A percentile compares a stretch with the other conserved stretches of the same genome.
Evolutionary conservation across 106 monocot genomes (phyloP).

Genomic region (Ottelia alismoides): DNA sequence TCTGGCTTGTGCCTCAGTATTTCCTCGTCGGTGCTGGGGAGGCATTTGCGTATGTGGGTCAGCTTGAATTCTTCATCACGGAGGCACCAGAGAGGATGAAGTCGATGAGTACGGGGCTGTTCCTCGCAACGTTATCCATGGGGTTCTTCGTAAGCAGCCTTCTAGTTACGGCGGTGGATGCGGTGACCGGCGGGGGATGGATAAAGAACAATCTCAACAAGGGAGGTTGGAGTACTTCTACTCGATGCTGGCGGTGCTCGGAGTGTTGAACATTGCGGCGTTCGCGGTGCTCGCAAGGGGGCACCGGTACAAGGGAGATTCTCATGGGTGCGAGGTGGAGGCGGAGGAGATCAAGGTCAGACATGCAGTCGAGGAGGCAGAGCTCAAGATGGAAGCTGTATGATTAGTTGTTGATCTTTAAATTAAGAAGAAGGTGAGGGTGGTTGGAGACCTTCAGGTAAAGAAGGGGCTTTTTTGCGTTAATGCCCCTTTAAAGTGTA

Average conservation of each 20-base stretch:
- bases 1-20: slow-evolving; percentile 49
- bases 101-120: slow-evolving; percentile 18
- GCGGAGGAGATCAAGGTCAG: too few species aligned
- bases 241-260: slow-evolving; percentile 26
- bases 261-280: slow-evolving; percentile 17
- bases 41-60: slow-evolving; percentile 37
- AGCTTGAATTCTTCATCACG: slow-evolving; percentile 49
- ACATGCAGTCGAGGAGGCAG: too few species aligned
- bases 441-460: too few species aligned
- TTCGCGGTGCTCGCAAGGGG: too few species aligned
- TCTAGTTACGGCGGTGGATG: slow-evolving; percentile 5
- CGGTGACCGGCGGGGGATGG: slow-evolving; percentile 25
- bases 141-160: slow-evolving; percentile 15
- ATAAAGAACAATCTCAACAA: slow-evolving; percentile 22
- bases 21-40: slow-evolving; percentile 30
- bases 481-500: too few species aligned
- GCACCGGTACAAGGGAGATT: too few species aligned
- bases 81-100: slow-evolving; percentile 34
- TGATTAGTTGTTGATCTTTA: too few species aligned
- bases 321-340: too few species aligned
- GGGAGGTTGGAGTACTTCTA: slow-evolving; percentile 38
- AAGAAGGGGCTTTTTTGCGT: too few species aligned
- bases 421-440: too few species aligned
- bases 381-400: too few species aligned
- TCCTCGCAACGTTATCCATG: slow-evolving; percentile 9